phyloP scores from a whole-genome alignment of 257 asterid genomes.

The Sherardia arvensis region DNA sequence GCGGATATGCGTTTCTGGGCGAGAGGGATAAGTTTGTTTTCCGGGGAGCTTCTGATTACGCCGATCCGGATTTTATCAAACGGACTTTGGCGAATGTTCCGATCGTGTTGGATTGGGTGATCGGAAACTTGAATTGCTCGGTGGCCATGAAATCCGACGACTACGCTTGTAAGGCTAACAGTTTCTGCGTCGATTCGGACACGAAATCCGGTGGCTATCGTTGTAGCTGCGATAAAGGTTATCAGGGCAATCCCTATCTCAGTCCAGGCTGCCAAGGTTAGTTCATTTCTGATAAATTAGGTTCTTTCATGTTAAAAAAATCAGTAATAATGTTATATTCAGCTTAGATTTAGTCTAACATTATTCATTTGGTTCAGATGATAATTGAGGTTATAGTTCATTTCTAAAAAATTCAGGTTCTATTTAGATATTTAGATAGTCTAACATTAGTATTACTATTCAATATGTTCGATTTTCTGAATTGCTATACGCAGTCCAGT shows the following conservation, averaged over 20 bases:
- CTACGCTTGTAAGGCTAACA: conserved; percentile 39
- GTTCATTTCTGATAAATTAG: not conserved
- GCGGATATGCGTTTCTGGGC: conserved; percentile 66
- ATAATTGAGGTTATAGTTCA: no score
- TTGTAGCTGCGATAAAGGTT: conserved; percentile 44
- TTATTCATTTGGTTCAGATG: no score
- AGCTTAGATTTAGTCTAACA: no score
- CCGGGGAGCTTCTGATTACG: conserved; percentile 36
- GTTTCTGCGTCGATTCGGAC: conserved; percentile 40
- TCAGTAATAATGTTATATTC: no score
- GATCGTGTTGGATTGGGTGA: conserved; percentile 57
- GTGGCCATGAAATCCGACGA: conserved; percentile 11
- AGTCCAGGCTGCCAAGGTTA: conserved; percentile 64
- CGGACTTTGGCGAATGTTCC: conserved; percentile 29
- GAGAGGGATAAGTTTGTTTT: conserved; percentile 36
- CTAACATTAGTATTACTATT: no score
- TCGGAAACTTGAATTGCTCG: conserved; percentile 46
- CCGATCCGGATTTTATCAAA: conserved; percentile 32
- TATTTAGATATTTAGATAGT: no score
- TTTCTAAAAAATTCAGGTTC: no score
- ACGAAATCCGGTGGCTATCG: conserved; percentile 48
- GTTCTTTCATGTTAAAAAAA: no score
- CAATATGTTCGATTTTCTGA: no score
- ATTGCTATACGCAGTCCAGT: no score
- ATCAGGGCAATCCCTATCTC: conserved; percentile 66